Percentiles rank a stretch among this genome's conserved stretches.
phyloP scores from a whole-genome alignment of 1,284 basidiomycete genomes.

The Cystobasidiaceae sp. region DNA sequence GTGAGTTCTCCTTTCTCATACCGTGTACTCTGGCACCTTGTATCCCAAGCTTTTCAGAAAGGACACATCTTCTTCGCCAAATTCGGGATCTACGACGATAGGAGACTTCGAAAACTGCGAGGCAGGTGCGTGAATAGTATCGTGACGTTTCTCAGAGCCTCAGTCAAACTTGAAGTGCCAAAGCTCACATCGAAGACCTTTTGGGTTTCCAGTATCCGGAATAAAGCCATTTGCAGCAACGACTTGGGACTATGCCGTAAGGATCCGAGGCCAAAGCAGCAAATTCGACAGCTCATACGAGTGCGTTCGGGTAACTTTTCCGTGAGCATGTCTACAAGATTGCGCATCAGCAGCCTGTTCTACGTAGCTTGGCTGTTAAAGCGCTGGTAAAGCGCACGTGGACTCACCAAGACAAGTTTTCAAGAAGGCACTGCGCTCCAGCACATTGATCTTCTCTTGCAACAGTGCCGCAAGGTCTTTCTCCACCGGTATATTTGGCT shows the following conservation, averaged over 20 bases:
- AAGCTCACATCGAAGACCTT: neutral
- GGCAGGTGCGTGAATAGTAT: constrained; percentile 37
- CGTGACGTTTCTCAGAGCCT: neutral
- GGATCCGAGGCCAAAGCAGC: constrained; percentile 22
- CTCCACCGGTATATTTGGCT: neutral
- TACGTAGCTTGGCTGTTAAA: too few species aligned
- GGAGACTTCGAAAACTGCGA: constrained; percentile 11
- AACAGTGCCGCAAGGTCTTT: neutral
- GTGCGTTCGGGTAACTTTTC: neutral
- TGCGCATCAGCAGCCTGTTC: too few species aligned
- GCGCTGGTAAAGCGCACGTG: too few species aligned
- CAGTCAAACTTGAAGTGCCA: neutral
- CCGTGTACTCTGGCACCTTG: neutral
- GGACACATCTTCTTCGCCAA: neutral
- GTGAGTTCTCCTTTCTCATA: neutral
- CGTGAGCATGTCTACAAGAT: neutral
- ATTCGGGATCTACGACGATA: constrained; percentile 20
- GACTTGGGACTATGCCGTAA: constrained; percentile 26
- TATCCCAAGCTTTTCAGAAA: neutral
- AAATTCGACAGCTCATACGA: neutral
- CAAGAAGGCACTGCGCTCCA: neutral
- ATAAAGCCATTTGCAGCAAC: constrained; percentile 14
- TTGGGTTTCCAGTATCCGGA: neutral
- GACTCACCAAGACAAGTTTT: neutral
- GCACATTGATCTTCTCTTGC: neutral